Evolutionary conservation across 1,139 yeast species (phyloP), one percentile per base, ranked within the genome.

Genomic region (Zygosaccharomyces sapae): DNA sequence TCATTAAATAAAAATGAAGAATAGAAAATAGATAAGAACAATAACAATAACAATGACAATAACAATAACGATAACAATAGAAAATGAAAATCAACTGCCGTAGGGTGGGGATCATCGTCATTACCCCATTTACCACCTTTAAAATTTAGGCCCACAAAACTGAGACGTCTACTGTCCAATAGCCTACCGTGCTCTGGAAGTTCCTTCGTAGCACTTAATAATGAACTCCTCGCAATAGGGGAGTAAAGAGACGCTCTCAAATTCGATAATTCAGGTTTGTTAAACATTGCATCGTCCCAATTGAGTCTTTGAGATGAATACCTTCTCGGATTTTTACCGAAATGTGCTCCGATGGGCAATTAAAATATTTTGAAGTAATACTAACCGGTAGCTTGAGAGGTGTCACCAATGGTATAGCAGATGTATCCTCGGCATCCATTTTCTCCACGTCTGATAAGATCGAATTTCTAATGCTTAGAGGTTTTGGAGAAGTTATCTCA

Each of bases 81-180:
- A n/a, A n/a, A n/a, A n/a, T n/a, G n/a, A 34, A 12, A 3, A 18
- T 39, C 37, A 49, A 27, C 41, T 37, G 35, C 44, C 45, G 39
- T 57, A 57, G 34, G 61, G 61, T 5, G 61, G 61, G 61, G 61
- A 7, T 53, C 53, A 30, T 57, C 60, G 13, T 56, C 57, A 18
- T 42, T 49, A 6, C 58, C 58, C 57, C 58, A 56, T 22, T 51
- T 51, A 35, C 51, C 47, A 25, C 51, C 49, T 19, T 47, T 50
- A 29, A 46, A 47, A 37, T 56, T 56, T 19, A 57, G 46, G 8
- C 61, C 60, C 9, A 57, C 57, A 24, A 57, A 51, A 30, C 53
- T 51, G 20, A 54, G 44, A 6, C 54, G 47, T 33, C 53, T 54
- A 27, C 46, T 47, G 18, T 56, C 56, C 34, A 51, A 44, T 12